Percentiles rank a stretch among this genome's conserved stretches.
Conservation (phyloP, 2,329 filamentous ascomycete species). For the Byssothecium circinans region DNA sequence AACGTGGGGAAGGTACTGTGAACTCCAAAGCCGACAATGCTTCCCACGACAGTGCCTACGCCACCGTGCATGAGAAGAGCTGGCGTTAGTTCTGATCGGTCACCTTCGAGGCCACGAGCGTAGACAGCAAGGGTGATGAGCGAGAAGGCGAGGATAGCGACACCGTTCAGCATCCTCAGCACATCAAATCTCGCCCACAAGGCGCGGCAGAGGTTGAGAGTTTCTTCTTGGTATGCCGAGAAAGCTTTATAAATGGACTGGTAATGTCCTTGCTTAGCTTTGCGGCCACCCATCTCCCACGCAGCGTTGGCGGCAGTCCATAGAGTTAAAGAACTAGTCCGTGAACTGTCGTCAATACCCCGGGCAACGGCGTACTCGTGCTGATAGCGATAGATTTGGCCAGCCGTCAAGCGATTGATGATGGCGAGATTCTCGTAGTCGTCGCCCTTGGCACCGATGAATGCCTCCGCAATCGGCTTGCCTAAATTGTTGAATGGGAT, state of each 20-base stretch:
- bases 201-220: constrained; percentile 74
- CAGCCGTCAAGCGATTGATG: constrained; percentile 75
- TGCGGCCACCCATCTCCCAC: constrained; percentile 52
- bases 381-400: constrained; percentile 89
- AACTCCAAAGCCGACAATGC: constrained; percentile 44
- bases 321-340: constrained; percentile 58
- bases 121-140: constrained; percentile 74
- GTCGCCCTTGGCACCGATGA: constrained; percentile 68
- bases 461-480: constrained; percentile 90
- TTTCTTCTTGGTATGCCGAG: constrained; percentile 74
- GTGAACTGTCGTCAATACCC: constrained; percentile 64
- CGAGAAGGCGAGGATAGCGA: constrained; percentile 68
- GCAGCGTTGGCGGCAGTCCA: constrained; percentile 63
- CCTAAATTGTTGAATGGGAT: constrained; percentile 97
- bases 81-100: constrained; percentile 57
- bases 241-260: constrained; percentile 60
- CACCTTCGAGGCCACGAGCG: constrained; percentile 59
- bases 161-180: constrained; percentile 78
- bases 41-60: constrained; percentile 52
- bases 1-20: constrained; percentile 48
- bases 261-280: constrained; percentile 40
- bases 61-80: constrained; percentile 55
- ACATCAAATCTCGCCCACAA: constrained; percentile 94
- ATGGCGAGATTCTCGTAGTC: constrained; percentile 76
- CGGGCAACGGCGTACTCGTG: constrained; percentile 75